phyloP scores from a whole-genome alignment of 2,329 filamentous ascomycete genomes.

The Botrytis paeoniae region DNA sequence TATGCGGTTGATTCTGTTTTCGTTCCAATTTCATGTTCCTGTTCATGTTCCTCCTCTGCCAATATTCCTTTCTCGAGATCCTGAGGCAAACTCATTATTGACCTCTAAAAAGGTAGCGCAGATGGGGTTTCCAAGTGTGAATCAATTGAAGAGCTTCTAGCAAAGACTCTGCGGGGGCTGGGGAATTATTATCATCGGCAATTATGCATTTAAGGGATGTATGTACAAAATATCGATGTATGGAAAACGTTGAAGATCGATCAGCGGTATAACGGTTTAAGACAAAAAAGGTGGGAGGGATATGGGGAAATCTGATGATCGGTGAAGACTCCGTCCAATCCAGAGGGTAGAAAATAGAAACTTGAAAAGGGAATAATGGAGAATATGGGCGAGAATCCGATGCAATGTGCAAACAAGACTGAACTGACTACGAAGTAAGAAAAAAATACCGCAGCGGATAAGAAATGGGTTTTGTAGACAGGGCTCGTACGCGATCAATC shows the following conservation, averaged over 20 bases:
- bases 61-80: conserved; percentile 24
- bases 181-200: conserved; percentile 8
- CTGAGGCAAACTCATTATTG: conserved; percentile 23
- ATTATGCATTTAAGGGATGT: conserved; percentile 12
- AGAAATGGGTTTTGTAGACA: conserved; percentile 3
- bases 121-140: not conserved
- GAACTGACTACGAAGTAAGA: not conserved
- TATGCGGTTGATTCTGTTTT: conserved; percentile 25
- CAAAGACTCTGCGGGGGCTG: conserved; percentile 16
- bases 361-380: not conserved
- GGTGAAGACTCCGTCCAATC: conserved; percentile 11
- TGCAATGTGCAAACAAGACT: not conserved
- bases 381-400: not conserved
- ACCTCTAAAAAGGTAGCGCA: conserved; percentile 11
- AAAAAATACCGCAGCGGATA: conserved; percentile 2
- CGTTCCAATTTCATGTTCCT: conserved; percentile 15
- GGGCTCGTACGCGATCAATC: not conserved
- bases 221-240: conserved; percentile 9
- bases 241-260: not conserved
- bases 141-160: conserved; percentile 13
- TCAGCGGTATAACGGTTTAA: conserved; percentile 5
- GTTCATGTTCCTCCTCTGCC: conserved; percentile 21
- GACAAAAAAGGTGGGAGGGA: conserved; percentile 4
- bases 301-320: conserved; percentile 12
- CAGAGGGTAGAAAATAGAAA: not conserved